phyloP scores from a whole-genome alignment of 2,329 filamentous ascomycete species.

The Pseudocercospora fijiensis region DNA sequence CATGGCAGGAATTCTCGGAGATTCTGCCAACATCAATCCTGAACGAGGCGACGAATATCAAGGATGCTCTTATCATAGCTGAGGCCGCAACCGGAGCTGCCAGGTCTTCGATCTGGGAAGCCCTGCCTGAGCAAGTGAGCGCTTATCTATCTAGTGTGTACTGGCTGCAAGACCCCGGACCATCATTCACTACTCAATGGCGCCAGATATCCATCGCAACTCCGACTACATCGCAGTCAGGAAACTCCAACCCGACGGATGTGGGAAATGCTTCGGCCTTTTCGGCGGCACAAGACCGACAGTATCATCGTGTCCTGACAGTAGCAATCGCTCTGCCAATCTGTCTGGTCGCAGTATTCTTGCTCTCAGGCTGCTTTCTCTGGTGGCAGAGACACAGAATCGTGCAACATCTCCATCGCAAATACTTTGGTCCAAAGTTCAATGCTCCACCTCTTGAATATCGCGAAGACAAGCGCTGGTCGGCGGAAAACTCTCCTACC shows the following conservation, averaged over 20 bases:
- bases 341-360: neutral
- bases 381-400: constrained; percentile 11
- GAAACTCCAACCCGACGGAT: neutral
- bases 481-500: neutral
- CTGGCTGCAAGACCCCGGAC: neutral
- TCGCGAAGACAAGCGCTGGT: constrained; percentile 5
- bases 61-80: neutral
- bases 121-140: neutral
- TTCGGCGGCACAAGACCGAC: neutral
- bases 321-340: constrained; percentile 11
- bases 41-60: neutral
- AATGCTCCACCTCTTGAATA: neutral
- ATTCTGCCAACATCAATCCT: neutral
- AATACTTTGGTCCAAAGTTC: constrained; percentile 4
- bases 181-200: neutral
- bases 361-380: neutral
- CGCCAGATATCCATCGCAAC: neutral
- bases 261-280: neutral
- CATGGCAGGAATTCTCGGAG: neutral
- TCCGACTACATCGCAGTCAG: neutral
- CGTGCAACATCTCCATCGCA: constrained; percentile 10
- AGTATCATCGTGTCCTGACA: neutral
- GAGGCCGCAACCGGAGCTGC: neutral
- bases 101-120: neutral
- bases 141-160: neutral